phyloP scores from a whole-genome alignment of 768 basidiomycete genomes.

The Coprinopsis strossmayeri region DNA sequence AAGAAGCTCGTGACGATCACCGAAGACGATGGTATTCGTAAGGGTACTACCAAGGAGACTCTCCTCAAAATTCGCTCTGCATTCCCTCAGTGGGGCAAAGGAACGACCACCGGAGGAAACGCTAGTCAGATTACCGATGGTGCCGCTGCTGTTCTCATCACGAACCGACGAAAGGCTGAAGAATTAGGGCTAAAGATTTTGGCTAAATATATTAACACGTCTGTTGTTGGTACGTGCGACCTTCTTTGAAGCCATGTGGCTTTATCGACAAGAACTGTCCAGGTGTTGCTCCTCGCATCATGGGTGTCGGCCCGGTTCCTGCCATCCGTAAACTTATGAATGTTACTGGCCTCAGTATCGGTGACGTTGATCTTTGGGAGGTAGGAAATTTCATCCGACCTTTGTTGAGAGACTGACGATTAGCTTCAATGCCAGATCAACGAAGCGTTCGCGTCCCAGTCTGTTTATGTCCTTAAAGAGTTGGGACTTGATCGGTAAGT shows the following conservation, averaged over 20 bases:
- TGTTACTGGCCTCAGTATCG: slow-evolving; percentile 53
- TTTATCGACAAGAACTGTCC: neutral
- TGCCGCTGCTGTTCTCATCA: slow-evolving; percentile 73
- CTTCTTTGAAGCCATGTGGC: neutral
- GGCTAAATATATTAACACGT: slow-evolving; percentile 74
- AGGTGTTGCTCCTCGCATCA: slow-evolving; percentile 75
- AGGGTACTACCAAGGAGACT: slow-evolving; percentile 61
- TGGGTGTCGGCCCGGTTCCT: slow-evolving; percentile 81
- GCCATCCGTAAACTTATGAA: slow-evolving; percentile 79
- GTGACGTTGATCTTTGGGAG: slow-evolving; percentile 79
- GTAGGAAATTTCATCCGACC: no score
- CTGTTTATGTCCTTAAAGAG: slow-evolving; percentile 62
- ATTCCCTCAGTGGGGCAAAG: slow-evolving; percentile 77
- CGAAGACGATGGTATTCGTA: slow-evolving; percentile 75
- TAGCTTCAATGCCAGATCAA: slow-evolving; percentile 60
- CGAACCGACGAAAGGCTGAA: slow-evolving; percentile 76
- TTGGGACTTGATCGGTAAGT: slow-evolving; percentile 49
- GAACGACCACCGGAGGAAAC: slow-evolving; percentile 77
- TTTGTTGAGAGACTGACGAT: no score
- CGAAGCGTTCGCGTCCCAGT: slow-evolving; percentile 86
- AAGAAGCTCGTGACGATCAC: slow-evolving; percentile 47
- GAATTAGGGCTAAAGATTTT: slow-evolving; percentile 65
- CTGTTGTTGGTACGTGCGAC: slow-evolving; percentile 44
- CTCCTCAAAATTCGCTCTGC: slow-evolving; percentile 64
- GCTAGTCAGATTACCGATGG: slow-evolving; percentile 85